Conservation (phyloP, 2,329 filamentous ascomycete genomes). For the Diaporthe capsici region DNA sequence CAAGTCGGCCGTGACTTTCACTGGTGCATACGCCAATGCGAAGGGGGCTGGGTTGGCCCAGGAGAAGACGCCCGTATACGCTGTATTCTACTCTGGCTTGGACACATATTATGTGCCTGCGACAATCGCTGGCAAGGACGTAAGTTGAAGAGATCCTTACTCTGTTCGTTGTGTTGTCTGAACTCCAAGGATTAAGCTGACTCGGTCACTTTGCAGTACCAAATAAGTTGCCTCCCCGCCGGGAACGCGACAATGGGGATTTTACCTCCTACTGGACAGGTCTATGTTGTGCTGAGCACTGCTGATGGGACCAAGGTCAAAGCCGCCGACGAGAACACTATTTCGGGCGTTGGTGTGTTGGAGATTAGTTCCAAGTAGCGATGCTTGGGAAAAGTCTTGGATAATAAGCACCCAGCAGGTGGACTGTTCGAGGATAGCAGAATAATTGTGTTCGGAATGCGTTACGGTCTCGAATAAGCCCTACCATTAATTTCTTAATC, state of each 20-base stretch:
- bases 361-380: slow-evolving; percentile 44
- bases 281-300: slow-evolving; percentile 56
- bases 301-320: slow-evolving; percentile 50
- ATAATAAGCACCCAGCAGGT: too few species aligned
- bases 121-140: slow-evolving; percentile 38
- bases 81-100: slow-evolving; percentile 47
- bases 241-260: slow-evolving; percentile 4
- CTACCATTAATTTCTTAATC: neutral
- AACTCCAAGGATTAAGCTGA: neutral
- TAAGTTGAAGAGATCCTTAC: slow-evolving; percentile 6
- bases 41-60: slow-evolving; percentile 36
- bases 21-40: slow-evolving; percentile 45
- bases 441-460: neutral
- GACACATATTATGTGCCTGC: slow-evolving; percentile 47
- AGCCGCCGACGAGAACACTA: slow-evolving; percentile 54
- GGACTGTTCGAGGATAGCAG: neutral
- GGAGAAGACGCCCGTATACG: slow-evolving; percentile 43
- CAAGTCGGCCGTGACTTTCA: slow-evolving; percentile 44
- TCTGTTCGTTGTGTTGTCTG: too few species aligned
- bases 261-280: slow-evolving; percentile 51
- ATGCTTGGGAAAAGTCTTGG: neutral
- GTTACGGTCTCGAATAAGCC: neutral
- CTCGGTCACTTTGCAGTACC: slow-evolving; percentile 14
- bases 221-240: slow-evolving; percentile 43
- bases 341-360: slow-evolving; percentile 55